A percentile compares a stretch with the other conserved stretches of the same genome.
These are phyloP conservation scores for Tetrapisispora pingtungensis DNA, from an alignment of 805 yeast species.

Conservation along the genomic window DNA sequence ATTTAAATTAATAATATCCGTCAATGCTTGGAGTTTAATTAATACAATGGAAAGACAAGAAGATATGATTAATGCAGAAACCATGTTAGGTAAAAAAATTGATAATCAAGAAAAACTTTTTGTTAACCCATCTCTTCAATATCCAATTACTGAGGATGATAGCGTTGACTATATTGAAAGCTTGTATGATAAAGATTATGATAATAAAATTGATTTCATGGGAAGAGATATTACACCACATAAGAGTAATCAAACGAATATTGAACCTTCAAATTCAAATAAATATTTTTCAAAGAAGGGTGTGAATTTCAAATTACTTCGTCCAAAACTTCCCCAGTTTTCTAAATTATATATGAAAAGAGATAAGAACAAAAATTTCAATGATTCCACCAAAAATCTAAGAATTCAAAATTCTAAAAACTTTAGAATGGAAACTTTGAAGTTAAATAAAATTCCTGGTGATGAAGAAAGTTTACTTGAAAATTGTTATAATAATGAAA, in stretches of 20 bases:
- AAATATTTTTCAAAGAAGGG: not conserved
- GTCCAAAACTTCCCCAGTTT: not conserved
- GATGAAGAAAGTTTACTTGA: not conserved
- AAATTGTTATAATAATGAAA: too few species aligned
- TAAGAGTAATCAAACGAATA: not conserved
- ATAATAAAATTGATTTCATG: not conserved
- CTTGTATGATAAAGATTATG: not conserved
- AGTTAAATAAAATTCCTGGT: not conserved
- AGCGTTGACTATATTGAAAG: not conserved
- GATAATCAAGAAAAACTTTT: constrained; percentile 23
- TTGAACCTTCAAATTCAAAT: not conserved
- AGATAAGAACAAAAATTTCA: not conserved
- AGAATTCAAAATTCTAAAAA: not conserved
- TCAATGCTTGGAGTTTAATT: constrained; percentile 28
- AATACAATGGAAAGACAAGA: constrained; percentile 24
- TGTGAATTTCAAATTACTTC: not conserved
- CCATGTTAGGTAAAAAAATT: constrained; percentile 26
- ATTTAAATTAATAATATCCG: constrained; percentile 20
- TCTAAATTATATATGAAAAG: not conserved
- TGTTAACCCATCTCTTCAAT: constrained; percentile 18
- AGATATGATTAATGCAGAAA: constrained; percentile 16
- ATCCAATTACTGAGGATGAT: constrained; percentile 1
- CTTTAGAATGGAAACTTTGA: not conserved
- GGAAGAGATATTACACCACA: not conserved
- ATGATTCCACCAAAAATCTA: not conserved